phyloP scores from a whole-genome alignment of 148 eudicot genomes.

The Heliamphora exappendiculata region DNA sequence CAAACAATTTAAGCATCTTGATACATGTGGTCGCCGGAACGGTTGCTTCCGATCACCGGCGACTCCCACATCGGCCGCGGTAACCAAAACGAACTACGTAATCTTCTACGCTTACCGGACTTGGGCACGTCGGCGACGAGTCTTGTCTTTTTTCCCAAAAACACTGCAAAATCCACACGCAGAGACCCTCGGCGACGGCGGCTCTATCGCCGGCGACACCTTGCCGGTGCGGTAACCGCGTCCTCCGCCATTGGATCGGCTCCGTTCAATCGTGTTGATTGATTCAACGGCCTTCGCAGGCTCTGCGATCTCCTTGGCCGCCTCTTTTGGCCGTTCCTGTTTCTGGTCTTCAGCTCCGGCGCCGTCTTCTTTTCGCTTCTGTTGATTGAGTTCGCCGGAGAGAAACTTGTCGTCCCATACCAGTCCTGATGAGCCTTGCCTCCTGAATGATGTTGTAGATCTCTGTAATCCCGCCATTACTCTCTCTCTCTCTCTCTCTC shows the following conservation, averaged over 20 bases:
- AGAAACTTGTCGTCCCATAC: conserved; percentile 49
- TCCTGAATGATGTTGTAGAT: conserved; percentile 49
- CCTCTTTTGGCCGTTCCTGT: background rate
- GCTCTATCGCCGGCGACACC: conserved; percentile 45
- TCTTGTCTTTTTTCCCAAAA: conserved; percentile 25
- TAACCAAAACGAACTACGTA: too few species aligned
- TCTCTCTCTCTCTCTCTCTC: conserved; percentile 1
- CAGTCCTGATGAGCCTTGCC: conserved; percentile 64
- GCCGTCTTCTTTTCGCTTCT: background rate
- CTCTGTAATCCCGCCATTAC: conserved; percentile 40
- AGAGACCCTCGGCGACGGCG: conserved; percentile 51
- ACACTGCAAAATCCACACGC: conserved; percentile 45
- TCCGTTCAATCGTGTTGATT: conserved; percentile 26
- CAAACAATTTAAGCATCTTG: too few species aligned
- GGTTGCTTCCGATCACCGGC: too few species aligned
- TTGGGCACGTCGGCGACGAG: conserved; percentile 25
- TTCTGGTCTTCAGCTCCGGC: background rate
- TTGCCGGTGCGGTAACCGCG: conserved; percentile 33
- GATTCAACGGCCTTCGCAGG: conserved; percentile 13
- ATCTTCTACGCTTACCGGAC: conserved; percentile 29
- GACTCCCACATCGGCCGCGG: too few species aligned
- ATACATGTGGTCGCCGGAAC: too few species aligned
- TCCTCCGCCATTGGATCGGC: conserved; percentile 42
- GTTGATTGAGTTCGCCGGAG: conserved; percentile 18
- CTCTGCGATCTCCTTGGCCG: conserved; percentile 7